Percentiles rank a stretch among this genome's conserved stretches.
Conservation (phyloP, 257 asterid species). For the Capsicum rhomboideum region DNA sequence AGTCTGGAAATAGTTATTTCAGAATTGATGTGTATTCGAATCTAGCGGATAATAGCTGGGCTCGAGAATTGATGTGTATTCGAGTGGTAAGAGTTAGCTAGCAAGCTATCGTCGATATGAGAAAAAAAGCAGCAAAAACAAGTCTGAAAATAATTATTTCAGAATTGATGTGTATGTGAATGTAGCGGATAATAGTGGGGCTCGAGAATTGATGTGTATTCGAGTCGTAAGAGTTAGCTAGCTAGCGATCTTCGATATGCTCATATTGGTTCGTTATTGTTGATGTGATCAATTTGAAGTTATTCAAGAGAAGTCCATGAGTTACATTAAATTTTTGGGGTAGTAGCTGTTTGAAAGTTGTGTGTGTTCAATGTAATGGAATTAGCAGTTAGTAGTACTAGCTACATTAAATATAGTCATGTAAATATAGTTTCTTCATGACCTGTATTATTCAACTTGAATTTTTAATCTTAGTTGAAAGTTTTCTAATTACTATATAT, state of each 20-base stretch:
- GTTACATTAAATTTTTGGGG: constrained; percentile 34
- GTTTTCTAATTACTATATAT: too few species aligned
- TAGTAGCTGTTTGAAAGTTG: constrained; percentile 13
- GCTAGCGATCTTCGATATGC: too few species aligned
- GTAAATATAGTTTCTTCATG: background rate
- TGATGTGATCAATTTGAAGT: background rate
- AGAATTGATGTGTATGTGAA: background rate
- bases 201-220: too few species aligned
- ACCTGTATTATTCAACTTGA: background rate
- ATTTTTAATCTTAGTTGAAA: background rate
- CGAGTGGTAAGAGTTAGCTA: background rate
- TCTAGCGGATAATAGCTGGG: background rate
- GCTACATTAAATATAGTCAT: constrained; percentile 2
- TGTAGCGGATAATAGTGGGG: too few species aligned
- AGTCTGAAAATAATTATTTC: constrained; percentile 46
- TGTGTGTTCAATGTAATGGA: constrained; percentile 4
- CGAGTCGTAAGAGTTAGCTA: too few species aligned
- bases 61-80: background rate
- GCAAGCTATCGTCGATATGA: background rate
- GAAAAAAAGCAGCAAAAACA: constrained; percentile 45
- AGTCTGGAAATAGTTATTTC: constrained; percentile 46
- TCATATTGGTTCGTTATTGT: background rate
- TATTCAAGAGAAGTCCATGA: constrained; percentile 70
- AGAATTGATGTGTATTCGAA: background rate
- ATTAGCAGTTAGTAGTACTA: constrained; percentile 1